Base-by-base conservation (phyloP, 2,329 filamentous ascomycete genomes). In the Xylariaceae sp. region DNA sequence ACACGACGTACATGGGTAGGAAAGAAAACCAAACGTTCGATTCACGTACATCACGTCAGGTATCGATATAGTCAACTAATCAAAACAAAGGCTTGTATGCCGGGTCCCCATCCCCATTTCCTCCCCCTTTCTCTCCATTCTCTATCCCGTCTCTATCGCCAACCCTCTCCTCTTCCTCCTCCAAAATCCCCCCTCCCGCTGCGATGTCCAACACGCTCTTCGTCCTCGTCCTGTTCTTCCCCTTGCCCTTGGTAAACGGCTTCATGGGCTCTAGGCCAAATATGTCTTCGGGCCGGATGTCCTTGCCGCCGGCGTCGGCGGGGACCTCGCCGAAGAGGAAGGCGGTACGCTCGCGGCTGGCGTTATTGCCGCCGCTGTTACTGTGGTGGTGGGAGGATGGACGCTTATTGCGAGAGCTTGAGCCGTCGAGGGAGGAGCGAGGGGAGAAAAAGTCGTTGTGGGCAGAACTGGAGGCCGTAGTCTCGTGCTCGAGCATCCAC, bases 401-500 rank as follows among this genome's bases (percentile, higher is more conserved):
- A 35, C 65, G 58, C 52, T 71, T 73, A 44, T 73, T 55, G 12
- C 41, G 35, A 4, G 40, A 40, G 59, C 37, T 31, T 57, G 42
- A 7, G 50, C 42, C 19, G 47, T 32, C n/a, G 49, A 34, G 6
- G 49, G 34, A 3, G 56, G 45, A 3, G 50, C 22, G 11, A 43
- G 42, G 51, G 38, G 55, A 47, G 30, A 41, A 58, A 43, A 28
- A 29, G 13, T 31, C 32, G 39, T 43, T 37, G 55, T 49, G 43
- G 35, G 4, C 37, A 38, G 19, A 11, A 11, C 11, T 26, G 11
- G 22, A 11, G 22, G 52, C 9, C 36, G 66, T 60, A 40, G 68
- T 57, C 49, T 76, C 73, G 3, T 74, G 76, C 50, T 82, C 81
- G 2, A 89, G 70, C 84, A 89, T 89, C 83, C 83, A 89, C 1